Evolutionary conservation across 1,284 basidiomycete species (phyloP).

Genomic region (Puccinia polysora): DNA sequence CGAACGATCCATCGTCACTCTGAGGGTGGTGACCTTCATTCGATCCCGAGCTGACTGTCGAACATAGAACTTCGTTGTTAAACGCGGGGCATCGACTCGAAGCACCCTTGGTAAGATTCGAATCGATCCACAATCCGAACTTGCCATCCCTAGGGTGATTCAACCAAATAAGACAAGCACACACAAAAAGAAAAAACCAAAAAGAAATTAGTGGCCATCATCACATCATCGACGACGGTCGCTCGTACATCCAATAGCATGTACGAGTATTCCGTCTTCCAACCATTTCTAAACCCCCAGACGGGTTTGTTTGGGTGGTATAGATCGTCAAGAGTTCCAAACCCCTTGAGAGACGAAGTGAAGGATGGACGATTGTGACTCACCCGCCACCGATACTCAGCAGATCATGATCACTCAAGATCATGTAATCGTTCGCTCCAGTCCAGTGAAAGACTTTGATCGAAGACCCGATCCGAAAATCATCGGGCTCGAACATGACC

Average conservation of each 20-base stretch:
- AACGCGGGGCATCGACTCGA: slow-evolving; percentile 80
- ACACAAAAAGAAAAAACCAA: neutral
- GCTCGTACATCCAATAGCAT: too few species aligned
- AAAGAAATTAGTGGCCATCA: slow-evolving; percentile 5
- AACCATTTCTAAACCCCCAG: too few species aligned
- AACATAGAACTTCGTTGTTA: slow-evolving; percentile 75
- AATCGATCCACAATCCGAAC: slow-evolving; percentile 86
- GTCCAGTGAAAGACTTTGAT: slow-evolving; percentile 77
- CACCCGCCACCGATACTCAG: slow-evolving; percentile 87
- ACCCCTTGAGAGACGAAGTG: slow-evolving; percentile 43
- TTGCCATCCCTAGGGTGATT: slow-evolving; percentile 64
- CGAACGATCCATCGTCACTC: slow-evolving; percentile 14
- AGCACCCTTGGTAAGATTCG: slow-evolving; percentile 72
- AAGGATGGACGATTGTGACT: slow-evolving; percentile 51
- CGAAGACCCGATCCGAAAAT: slow-evolving; percentile 52
- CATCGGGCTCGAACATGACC: slow-evolving; percentile 48
- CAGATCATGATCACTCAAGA: slow-evolving; percentile 71
- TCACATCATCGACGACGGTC: slow-evolving; percentile 46
- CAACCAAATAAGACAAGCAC: neutral
- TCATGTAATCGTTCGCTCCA: slow-evolving; percentile 82
- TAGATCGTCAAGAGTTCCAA: too few species aligned
- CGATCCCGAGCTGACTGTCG: slow-evolving; percentile 17
- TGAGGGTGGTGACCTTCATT: slow-evolving; percentile 4
- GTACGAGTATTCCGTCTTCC: too few species aligned
- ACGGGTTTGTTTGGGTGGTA: too few species aligned